Base-by-base conservation (phyloP, 257 asterid species). In the Linderniella brevidens region DNA sequence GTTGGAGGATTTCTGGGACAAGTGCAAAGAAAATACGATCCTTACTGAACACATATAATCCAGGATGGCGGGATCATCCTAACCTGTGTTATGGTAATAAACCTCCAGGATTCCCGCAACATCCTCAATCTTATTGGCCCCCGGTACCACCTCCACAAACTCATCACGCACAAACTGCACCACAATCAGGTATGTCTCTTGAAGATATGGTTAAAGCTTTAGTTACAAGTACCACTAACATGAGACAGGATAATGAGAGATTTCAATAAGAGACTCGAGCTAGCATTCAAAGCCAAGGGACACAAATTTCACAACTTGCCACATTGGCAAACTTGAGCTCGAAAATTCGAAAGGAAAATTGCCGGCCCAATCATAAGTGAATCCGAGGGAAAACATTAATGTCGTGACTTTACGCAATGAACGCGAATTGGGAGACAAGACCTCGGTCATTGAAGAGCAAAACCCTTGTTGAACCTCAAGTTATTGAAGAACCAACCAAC, bases 21-120 rank as follows among this genome's bases (percentile, higher is more conserved):
- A 13, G 9, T 6, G 8, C 9, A 1, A 8, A 13, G 6, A 8
- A 13, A 9, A 42, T 42, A 13, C 0, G 3, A 42, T 42, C 47
- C 47, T 4, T n/a, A 42, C 14, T 42, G 12, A 42, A n/a, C 47
- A 9, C 14, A 8, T 42, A 42, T 5, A 42, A 47, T 16, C 52
- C 54, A 8, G 11, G 42, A 1, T 49, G 54, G 54, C 35, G 36
- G 42, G 54, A 49, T 29, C 42, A 49, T 14, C 41, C 54, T 0
- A 49, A 49, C 9, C 19, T 49, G 3, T 20, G 42, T 4, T 49
- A 49, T n/a, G 42, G 42, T 2, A 38, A 38, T 38, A 15, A n/a
- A 5, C 47, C 14, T 9, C 47, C 14, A n/a, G 14, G 47, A 17
- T 35, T 13, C 54, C 54, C 9, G 37, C 19, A 13, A 13, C 41